Base-by-base conservation (phyloP, 106 monocot species). In the Xerophyta viscosa region DNA sequence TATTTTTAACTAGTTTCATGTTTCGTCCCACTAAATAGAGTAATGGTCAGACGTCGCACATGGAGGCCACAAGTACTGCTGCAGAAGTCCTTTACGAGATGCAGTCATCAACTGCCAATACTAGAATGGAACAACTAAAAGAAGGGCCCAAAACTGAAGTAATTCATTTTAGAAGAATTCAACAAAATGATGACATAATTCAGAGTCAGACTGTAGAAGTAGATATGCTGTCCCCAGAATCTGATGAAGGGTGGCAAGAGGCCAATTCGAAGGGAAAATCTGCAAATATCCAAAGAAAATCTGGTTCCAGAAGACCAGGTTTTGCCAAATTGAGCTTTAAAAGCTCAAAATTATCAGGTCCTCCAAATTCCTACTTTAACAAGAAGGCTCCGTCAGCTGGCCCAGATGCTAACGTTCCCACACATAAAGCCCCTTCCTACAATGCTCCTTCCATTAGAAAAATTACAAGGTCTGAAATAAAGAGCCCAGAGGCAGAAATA, bases 231-330 rank as follows among this genome's bases (percentile, higher is more conserved):
- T 75, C 67, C 9, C 26, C 63, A 57, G 77, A 76, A 62, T 81
- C 78, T 54, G 88, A 88, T 72, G 88, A 88, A 63, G 94, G 94
- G 15, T 96, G 94, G 94, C 94, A 96, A 73, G 88, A 84, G 50
- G 94, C 94, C 50, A 76, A 46, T 41, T 59, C 69, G 27, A 84
- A 65, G 67, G 84, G 78, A 59, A 61, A 78, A 20, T 73, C 66
- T 29, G 64, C 57, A 25, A 64, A 75, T 11, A 45, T 37, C 17
- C 57, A 53, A 2, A 63, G 46, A 62, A 88, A 70, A 60, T 65
- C 19, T 52, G 52, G 56, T 18, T 10, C 37, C 3, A 77, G 54
- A 66, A 71, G 30, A 45, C 72, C 68, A 51, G 43, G 28, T 37
- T 46, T 78, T 45, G 9, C 69, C 21, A 78, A 79, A 75, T 71